Conservation (phyloP, 495 filamentous ascomycete species). For the Penicillium diatomitis region DNA sequence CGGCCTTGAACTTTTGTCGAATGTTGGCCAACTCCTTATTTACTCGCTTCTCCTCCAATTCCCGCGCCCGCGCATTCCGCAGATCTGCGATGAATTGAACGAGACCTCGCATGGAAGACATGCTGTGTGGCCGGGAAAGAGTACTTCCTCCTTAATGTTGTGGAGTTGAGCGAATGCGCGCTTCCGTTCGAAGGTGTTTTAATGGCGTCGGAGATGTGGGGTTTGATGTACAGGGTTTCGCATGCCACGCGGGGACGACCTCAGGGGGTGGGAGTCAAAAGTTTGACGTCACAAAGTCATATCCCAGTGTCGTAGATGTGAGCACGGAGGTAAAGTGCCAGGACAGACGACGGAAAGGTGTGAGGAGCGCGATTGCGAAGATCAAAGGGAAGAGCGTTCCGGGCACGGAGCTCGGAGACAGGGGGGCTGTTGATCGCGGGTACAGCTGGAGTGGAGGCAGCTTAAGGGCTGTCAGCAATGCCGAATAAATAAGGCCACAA, state of each 20-base stretch:
- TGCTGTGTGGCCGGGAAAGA: conserved; percentile 8
- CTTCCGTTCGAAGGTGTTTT: not conserved
- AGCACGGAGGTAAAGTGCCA: conserved; percentile 5
- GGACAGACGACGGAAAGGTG: not conserved
- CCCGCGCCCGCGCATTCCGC: conserved; percentile 86
- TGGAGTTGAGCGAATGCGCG: not conserved
- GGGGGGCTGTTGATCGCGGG: conserved; percentile 13
- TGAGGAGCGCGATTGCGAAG: too few relatives aligned
- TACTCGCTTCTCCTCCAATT: conserved; percentile 97
- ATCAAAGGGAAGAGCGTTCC: too few relatives aligned
- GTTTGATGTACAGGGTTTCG: conserved; percentile 12
- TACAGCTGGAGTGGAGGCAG: not conserved
- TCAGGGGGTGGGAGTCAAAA: conserved; percentile 21
- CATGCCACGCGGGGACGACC: conserved; percentile 22
- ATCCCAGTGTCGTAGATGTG: conserved; percentile 13
- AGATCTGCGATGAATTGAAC: conserved; percentile 98
- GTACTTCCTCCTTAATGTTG: not conserved
- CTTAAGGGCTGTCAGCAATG: conserved; percentile 5
- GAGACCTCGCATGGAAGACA: conserved; percentile 76
- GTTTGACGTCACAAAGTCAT: conserved; percentile 27
- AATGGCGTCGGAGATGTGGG: conserved; percentile 2
- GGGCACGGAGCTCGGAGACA: conserved; percentile 7
- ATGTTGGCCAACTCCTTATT: conserved; percentile 99
- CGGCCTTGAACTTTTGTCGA: conserved; percentile 67
- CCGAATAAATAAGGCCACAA: not conserved